A percentile compares a stretch with the other conserved stretches of the same genome.
Evolutionary conservation across 495 filamentous ascomycete species (phyloP).

Genomic region (Aspergillus leporis): DNA sequence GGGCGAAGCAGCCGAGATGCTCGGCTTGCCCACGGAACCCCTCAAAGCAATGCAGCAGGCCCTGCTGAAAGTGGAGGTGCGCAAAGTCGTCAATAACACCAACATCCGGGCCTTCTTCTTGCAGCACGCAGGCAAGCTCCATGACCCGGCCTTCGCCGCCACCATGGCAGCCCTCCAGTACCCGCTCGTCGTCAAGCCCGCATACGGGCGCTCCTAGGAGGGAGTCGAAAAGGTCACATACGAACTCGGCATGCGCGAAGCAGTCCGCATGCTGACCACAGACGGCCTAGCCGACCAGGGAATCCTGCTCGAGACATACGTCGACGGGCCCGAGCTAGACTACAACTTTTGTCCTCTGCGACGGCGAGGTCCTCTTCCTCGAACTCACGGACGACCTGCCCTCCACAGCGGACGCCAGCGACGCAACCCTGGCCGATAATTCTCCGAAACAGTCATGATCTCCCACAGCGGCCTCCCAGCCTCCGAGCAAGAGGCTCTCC

Average conservation of each 20-base stretch:
- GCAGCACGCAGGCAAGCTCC: background rate
- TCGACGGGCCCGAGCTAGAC: slow-evolving; percentile 53
- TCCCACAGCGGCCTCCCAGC: slow-evolving; percentile 4
- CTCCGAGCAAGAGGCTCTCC: background rate
- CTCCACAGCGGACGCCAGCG: slow-evolving; percentile 38
- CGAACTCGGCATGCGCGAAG: no score
- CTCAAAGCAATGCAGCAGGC: background rate
- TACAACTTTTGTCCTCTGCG: slow-evolving; percentile 49
- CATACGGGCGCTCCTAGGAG: slow-evolving; percentile 41
- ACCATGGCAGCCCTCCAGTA: slow-evolving; percentile 25
- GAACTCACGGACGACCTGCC: slow-evolving; percentile 56
- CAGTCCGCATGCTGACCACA: slow-evolving; percentile 25
- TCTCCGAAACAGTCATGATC: slow-evolving; percentile 3
- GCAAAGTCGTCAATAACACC: background rate
- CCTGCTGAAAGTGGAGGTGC: background rate
- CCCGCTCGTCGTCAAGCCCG: slow-evolving; percentile 50
- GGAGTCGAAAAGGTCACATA: slow-evolving; percentile 39
- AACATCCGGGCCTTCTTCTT: background rate
- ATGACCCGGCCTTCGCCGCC: background rate
- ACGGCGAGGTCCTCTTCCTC: slow-evolving; percentile 51
- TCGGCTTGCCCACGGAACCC: background rate
- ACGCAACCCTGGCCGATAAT: background rate
- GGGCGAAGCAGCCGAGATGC: background rate
- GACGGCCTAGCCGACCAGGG: background rate
- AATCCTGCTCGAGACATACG: slow-evolving; percentile 24